Evolutionary conservation across 179 eudicot genomes (phyloP).

Genomic region (Heliamphora pulchella): DNA sequence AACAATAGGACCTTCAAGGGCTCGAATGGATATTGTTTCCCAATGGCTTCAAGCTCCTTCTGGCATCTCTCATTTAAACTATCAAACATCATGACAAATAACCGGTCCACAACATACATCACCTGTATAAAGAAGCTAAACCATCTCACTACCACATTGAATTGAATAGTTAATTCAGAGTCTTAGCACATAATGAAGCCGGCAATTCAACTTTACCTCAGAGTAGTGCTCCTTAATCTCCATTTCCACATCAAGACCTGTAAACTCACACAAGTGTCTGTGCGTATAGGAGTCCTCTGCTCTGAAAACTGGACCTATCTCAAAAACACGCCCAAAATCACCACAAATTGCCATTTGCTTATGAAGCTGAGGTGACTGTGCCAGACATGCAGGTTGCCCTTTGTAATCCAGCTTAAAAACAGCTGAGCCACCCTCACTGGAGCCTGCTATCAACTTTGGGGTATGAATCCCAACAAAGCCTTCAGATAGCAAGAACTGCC

Average conservation of each 20-base stretch:
- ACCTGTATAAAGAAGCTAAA: slow-evolving; percentile 43
- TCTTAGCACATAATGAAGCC: neutral
- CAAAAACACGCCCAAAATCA: slow-evolving; percentile 81
- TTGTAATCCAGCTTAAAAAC: slow-evolving; percentile 82
- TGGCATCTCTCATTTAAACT: slow-evolving; percentile 53
- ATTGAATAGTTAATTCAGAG: neutral
- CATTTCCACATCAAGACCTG: slow-evolving; percentile 97
- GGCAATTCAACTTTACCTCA: slow-evolving; percentile 44
- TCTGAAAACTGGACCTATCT: slow-evolving; percentile 88
- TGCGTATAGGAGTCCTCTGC: slow-evolving; percentile 93
- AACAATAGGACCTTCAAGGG: slow-evolving; percentile 50
- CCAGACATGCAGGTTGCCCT: slow-evolving; percentile 86
- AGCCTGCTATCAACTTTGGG: slow-evolving; percentile 79
- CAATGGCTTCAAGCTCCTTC: slow-evolving; percentile 65
- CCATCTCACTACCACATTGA: neutral
- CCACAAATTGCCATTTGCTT: slow-evolving; percentile 92
- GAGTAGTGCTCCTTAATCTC: slow-evolving; percentile 85
- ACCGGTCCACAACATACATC: slow-evolving; percentile 75
- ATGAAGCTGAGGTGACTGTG: slow-evolving; percentile 97
- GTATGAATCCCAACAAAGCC: slow-evolving; percentile 72
- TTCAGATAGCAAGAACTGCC: slow-evolving; percentile 47
- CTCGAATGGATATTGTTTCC: slow-evolving; percentile 64
- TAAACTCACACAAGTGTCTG: slow-evolving; percentile 88
- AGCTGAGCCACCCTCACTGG: slow-evolving; percentile 98
- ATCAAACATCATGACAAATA: slow-evolving; percentile 78